A percentile compares a stretch with the other conserved stretches of the same genome.
Evolutionary conservation across 2,329 filamentous ascomycete species (phyloP).

Genomic region (Apiospora malaysiana): DNA sequence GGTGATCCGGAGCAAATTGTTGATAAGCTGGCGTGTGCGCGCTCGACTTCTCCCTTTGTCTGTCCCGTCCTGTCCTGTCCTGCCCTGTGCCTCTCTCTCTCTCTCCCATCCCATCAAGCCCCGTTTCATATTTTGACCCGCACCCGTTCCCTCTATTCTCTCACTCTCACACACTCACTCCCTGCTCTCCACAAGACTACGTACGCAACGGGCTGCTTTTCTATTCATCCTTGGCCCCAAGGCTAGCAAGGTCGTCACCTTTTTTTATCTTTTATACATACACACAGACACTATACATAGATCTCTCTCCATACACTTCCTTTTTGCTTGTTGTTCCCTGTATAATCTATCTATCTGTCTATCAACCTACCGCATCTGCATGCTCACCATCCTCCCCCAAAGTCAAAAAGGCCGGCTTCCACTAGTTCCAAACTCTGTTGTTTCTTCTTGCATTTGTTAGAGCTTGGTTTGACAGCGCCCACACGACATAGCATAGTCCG

Average conservation of each 20-base stretch:
- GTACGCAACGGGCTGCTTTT: conserved; percentile 14
- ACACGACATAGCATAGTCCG: conserved; percentile 18
- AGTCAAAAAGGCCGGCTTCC: conserved; percentile 18
- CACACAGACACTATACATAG: conserved; percentile 14
- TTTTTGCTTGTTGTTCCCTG: not conserved
- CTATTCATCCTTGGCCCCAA: conserved; percentile 18
- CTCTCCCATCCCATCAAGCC: conserved; percentile 16
- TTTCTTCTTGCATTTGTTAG: conserved; percentile 21
- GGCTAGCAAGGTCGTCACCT: conserved; percentile 15
- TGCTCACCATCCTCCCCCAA: conserved; percentile 2
- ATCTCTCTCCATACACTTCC: conserved; percentile 6
- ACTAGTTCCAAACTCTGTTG: conserved; percentile 20
- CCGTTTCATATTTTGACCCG: conserved; percentile 35
- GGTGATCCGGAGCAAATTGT: not conserved
- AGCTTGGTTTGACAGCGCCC: conserved; percentile 19
- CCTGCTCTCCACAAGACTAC: conserved; percentile 18
- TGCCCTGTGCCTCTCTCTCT: not conserved
- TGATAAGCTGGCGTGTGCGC: conserved; percentile 20
- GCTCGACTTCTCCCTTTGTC: not conserved
- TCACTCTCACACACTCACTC: conserved; percentile 20
- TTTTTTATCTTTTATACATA: conserved; percentile 6
- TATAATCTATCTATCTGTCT: conserved; percentile 12
- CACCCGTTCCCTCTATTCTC: conserved; percentile 25
- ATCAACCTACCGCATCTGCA: not conserved
- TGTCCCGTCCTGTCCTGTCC: not conserved